phyloP scores from a whole-genome alignment of 1,284 basidiomycete species.

The Cutaneotrichosporon cavernicola region DNA sequence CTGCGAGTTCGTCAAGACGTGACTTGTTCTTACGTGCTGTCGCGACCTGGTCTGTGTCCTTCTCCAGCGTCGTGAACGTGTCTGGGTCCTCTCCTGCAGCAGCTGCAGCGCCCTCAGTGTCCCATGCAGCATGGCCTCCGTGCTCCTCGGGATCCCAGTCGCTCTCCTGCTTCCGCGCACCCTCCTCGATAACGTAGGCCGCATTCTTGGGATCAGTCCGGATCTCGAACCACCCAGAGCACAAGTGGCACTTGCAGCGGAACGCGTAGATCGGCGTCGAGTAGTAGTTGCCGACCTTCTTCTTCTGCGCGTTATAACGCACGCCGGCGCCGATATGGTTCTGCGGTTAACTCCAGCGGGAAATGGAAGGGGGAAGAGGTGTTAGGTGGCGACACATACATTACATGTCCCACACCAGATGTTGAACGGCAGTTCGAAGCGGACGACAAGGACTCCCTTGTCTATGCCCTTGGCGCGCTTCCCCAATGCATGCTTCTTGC shows the following conservation, averaged over 20 bases:
- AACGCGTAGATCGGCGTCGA: conserved; percentile 92
- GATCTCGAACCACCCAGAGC: conserved; percentile 91
- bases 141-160: conserved; percentile 96
- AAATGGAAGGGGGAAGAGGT: too few relatives aligned
- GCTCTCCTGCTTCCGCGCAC: conserved; percentile 85
- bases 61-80: conserved; percentile 83
- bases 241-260: conserved; percentile 94
- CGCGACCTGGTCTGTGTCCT: conserved; percentile 74
- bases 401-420: conserved; percentile 96
- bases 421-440: conserved; percentile 90
- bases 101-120: conserved; percentile 63
- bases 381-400: conserved; percentile 26
- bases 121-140: conserved; percentile 77
- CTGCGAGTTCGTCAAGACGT: conserved; percentile 73
- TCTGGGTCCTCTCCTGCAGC: conserved; percentile 54
- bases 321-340: conserved; percentile 96
- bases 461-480: conserved; percentile 85
- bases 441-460: conserved; percentile 87
- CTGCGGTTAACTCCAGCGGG: conserved; percentile 26
- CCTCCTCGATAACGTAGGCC: conserved; percentile 84
- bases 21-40: conserved; percentile 67
- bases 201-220: conserved; percentile 97
- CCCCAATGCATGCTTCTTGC: conserved; percentile 85
- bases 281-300: conserved; percentile 92
- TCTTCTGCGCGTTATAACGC: conserved; percentile 97